Evolutionary conservation across 768 basidiomycete genomes (phyloP).

Genomic region (Naganishia friedmannii): DNA sequence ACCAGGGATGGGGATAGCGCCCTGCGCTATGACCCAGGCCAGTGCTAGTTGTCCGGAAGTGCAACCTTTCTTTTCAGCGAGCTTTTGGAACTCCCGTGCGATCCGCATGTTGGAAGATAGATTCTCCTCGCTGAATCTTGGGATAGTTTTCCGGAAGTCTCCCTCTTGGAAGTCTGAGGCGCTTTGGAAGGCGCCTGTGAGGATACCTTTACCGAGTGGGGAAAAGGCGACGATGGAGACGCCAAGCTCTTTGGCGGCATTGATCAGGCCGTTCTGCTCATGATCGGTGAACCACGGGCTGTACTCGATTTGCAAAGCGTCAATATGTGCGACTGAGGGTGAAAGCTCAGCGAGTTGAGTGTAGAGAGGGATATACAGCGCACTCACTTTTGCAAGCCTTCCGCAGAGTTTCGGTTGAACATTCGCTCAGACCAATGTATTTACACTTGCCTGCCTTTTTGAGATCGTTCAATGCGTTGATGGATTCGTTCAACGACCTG

Average conservation of each 20-base stretch:
- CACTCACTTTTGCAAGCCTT: conserved; percentile 38
- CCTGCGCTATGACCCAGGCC: conserved; percentile 51
- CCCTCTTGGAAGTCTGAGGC: conserved; percentile 40
- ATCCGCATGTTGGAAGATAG: conserved; percentile 52
- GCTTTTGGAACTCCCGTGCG: conserved; percentile 49
- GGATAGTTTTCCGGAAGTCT: conserved; percentile 46
- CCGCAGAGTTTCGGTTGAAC: conserved; percentile 44
- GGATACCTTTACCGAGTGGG: conserved; percentile 53
- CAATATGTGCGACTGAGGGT: conserved; percentile 41
- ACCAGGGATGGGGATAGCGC: conserved; percentile 49
- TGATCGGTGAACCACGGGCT: conserved; percentile 48
- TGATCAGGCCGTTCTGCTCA: conserved; percentile 45
- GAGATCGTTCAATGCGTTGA: conserved; percentile 40
- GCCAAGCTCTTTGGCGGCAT: conserved; percentile 54
- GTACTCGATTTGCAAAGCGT: conserved; percentile 49
- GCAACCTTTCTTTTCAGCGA: conserved; percentile 50
- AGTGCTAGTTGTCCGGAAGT: conserved; percentile 52
- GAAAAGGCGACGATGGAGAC: conserved; percentile 55
- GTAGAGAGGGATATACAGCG: no score
- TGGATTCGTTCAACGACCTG: conserved; percentile 41
- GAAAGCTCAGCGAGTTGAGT: background rate
- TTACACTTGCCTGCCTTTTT: conserved; percentile 44
- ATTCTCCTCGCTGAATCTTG: conserved; percentile 51
- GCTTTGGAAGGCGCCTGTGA: conserved; percentile 39
- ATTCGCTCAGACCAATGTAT: conserved; percentile 49